phyloP scores from a whole-genome alignment of 331 rosid genomes.

The Spiraea crenata region DNA sequence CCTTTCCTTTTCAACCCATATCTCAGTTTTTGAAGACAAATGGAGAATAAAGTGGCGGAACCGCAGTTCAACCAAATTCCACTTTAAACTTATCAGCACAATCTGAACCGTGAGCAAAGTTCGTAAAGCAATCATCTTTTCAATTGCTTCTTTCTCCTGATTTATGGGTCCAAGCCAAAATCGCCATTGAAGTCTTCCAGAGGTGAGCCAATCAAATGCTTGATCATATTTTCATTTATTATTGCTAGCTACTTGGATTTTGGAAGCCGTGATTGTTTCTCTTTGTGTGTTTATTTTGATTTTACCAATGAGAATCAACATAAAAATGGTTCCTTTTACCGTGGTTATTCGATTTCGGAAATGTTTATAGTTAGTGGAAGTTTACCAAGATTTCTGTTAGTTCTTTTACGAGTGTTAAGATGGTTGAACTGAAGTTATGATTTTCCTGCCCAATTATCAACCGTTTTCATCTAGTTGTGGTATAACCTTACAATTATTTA shows the following conservation, averaged over 20 bases:
- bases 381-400: not conserved
- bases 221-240: not conserved
- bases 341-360: not conserved
- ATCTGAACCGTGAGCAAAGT: not conserved
- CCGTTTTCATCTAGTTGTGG: not conserved
- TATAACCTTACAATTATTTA: not conserved
- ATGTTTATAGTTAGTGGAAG: not conserved
- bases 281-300: not conserved
- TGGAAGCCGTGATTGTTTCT: not conserved
- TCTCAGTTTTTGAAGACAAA: too few species aligned
- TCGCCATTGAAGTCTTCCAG: not conserved
- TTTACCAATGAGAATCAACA: not conserved
- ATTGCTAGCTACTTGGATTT: not conserved
- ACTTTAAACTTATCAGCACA: not conserved
- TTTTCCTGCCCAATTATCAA: not conserved
- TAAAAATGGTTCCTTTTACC: not conserved
- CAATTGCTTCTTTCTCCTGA: not conserved
- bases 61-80: not conserved
- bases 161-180: not conserved
- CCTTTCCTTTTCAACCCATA: not conserved
- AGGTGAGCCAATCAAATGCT: not conserved
- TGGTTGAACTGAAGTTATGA: not conserved
- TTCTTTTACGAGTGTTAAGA: not conserved
- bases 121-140: not conserved
- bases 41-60: slow-evolving; percentile 8